phyloP scores from a whole-genome alignment of 2,329 filamentous ascomycete species.

The Basipetospora chlamydospora region DNA sequence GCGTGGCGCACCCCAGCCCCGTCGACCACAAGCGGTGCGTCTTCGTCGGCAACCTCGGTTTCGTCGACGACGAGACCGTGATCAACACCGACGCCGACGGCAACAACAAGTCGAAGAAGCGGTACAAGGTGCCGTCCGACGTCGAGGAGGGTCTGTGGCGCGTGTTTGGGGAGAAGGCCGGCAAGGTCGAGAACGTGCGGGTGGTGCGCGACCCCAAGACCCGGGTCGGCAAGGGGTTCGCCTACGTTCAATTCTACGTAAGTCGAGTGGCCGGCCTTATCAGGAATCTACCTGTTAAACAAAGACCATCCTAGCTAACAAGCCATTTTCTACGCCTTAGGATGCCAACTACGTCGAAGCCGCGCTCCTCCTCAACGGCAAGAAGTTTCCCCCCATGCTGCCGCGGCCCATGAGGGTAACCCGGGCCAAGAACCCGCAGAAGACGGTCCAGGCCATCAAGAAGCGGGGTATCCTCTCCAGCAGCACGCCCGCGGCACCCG shows the following conservation, averaged over 20 bases:
- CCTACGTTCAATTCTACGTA: slow-evolving; percentile 87
- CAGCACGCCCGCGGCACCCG: slow-evolving; percentile 14
- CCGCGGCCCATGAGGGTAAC: slow-evolving; percentile 75
- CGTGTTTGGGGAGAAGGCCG: slow-evolving; percentile 56
- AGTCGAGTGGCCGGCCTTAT: slow-evolving; percentile 14
- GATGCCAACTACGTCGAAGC: slow-evolving; percentile 80
- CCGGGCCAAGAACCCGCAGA: slow-evolving; percentile 63
- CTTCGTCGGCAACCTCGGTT: slow-evolving; percentile 91
- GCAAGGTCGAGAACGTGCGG: slow-evolving; percentile 82
- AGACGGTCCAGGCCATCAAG: slow-evolving; percentile 39
- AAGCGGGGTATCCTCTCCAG: slow-evolving; percentile 24
- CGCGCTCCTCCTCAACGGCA: slow-evolving; percentile 76
- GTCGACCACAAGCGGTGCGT: slow-evolving; percentile 81
- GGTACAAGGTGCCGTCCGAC: slow-evolving; percentile 62
- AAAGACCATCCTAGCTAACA: too few relatives aligned
- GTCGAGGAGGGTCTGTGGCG: slow-evolving; percentile 88
- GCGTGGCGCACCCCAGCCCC: slow-evolving; percentile 71
- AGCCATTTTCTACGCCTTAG: slow-evolving; percentile 16
- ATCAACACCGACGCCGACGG: slow-evolving; percentile 50
- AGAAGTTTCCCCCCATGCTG: slow-evolving; percentile 90
- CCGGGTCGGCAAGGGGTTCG: slow-evolving; percentile 88
- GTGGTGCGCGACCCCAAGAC: slow-evolving; percentile 83
- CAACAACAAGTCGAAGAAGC: slow-evolving; percentile 56
- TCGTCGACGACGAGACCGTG: slow-evolving; percentile 80
- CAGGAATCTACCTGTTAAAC: slow-evolving; percentile 7